phyloP scores from a whole-genome alignment of 176 grass and related monocot genomes.

The Miscanthus lutarioriparius region DNA sequence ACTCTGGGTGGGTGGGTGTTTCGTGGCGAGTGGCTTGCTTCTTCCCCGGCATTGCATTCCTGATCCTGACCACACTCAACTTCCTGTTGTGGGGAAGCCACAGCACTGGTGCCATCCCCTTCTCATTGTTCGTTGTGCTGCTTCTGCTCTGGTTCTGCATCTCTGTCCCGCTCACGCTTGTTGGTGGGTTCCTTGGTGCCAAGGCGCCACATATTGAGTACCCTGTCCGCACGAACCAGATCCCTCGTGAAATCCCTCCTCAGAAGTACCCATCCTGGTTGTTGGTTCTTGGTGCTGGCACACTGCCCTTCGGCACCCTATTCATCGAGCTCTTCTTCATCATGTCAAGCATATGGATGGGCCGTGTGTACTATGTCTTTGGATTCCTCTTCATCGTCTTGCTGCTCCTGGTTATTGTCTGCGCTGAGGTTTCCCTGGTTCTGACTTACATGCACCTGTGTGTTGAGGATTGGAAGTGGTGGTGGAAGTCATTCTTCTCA shows the following conservation, averaged over 20 bases:
- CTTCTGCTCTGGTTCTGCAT: constrained; percentile 84
- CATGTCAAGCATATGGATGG: constrained; percentile 88
- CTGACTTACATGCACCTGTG: constrained; percentile 86
- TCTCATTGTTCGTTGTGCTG: constrained; percentile 64
- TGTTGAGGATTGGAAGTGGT: constrained; percentile 85
- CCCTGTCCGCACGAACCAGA: constrained; percentile 80
- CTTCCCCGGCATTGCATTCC: constrained; percentile 81
- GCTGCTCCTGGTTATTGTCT: constrained; percentile 73
- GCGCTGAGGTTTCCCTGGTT: constrained; percentile 73
- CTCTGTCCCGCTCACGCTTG: constrained; percentile 69
- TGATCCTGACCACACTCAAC: constrained; percentile 80
- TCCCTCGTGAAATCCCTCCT: constrained; percentile 72
- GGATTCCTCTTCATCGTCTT: constrained; percentile 75
- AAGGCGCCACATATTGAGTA: constrained; percentile 77
- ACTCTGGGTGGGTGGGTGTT: constrained; percentile 65
- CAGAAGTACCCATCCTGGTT: constrained; percentile 84
- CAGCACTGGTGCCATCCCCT: constrained; percentile 73
- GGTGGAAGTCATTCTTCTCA: constrained; percentile 89
- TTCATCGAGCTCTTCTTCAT: constrained; percentile 93
- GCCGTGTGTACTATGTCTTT: constrained; percentile 76
- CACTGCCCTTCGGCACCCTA: constrained; percentile 73
- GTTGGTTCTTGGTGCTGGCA: constrained; percentile 76
- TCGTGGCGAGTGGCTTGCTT: constrained; percentile 72
- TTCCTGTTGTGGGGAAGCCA: constrained; percentile 86
- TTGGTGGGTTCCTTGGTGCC: constrained; percentile 70